A percentile compares a stretch with the other conserved stretches of the same genome.
Evolutionary conservation across 345 rosid species (phyloP).

Genomic region (Ceriops zippeliana): DNA sequence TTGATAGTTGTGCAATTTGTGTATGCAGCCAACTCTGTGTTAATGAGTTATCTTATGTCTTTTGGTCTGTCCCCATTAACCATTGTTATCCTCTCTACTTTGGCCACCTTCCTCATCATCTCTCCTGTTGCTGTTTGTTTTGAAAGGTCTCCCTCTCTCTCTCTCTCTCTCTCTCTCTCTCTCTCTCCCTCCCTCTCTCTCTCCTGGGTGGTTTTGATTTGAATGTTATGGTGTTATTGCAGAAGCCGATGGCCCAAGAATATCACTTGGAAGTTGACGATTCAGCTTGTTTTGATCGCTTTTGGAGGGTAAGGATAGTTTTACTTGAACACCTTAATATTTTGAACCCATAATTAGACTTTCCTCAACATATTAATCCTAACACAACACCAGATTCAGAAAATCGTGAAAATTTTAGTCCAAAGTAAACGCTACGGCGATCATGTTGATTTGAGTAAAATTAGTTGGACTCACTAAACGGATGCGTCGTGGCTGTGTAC

Average conservation of each 20-base stretch:
- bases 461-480: too few species aligned
- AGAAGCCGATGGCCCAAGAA: constrained; percentile 77
- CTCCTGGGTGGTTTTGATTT: background rate
- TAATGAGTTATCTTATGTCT: constrained; percentile 74
- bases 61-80: constrained; percentile 61
- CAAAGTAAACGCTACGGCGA: too few species aligned
- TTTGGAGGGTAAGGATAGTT: constrained; percentile 59
- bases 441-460: too few species aligned
- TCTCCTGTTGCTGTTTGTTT: constrained; percentile 64
- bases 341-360: too few species aligned
- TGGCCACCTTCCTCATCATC: constrained; percentile 67
- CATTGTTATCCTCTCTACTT: constrained; percentile 60
- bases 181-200: background rate
- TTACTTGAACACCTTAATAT: background rate
- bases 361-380: too few species aligned
- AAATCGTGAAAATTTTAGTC: too few species aligned
- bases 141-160: constrained; percentile 50
- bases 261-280: constrained; percentile 44
- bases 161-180: background rate
- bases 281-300: constrained; percentile 66
- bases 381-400: too few species aligned
- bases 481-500: too few species aligned
- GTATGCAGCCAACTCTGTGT: constrained; percentile 56
- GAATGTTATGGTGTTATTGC: constrained; percentile 15
- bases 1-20: constrained; percentile 60